Base-by-base conservation (phyloP, 805 yeast species). In the Ogataea nonfermentans region DNA sequence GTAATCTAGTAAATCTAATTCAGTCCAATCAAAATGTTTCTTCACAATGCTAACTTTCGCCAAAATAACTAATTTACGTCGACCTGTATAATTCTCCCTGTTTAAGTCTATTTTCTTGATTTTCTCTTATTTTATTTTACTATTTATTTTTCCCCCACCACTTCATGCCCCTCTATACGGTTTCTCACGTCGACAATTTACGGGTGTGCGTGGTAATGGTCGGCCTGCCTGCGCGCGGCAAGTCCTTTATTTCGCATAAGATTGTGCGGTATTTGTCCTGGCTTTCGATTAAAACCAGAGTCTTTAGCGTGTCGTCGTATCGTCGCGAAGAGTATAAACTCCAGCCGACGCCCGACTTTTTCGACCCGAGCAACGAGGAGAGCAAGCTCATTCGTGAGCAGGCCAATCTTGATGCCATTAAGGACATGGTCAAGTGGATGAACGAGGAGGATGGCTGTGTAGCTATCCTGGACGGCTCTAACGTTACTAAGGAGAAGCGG, bases 391-490 rank as follows among this genome's bases (percentile, higher is more conserved):
- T 78, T 41, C 71, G 96, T 40, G 70, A 70, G 29, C 74, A 78
- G 45, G 93, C 96, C 0, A 84, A 87, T 25, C 71, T 76, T 26
- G 64, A 65, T 29, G 96, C 97, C 2, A 72, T 87, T 32, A 53
- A 66, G 4, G 96, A 88, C 53, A 84, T 91, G 83, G 73, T 89
- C 74, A 65, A 74, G 32, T 93, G 98, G 98, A 87, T 86, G 58
- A 68, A 73, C 24, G 78, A 81, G 12, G 87, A 84, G 38, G 72
- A 78, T 43, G 95, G 95, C 11, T 84, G 82, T 17, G 98, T 93
- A 30, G 98, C 96, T 0, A 86, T 93, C 6, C 70, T 91, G 42
- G 99, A 93, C 63, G 97, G 96, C 17, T 88, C 96, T 2, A 90
- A 91, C 62, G 81, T 89, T 25, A 89, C 96, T 4, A 67, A 73